Base-by-base conservation (phyloP, 2,329 filamentous ascomycete genomes). In the Penicillium sp. region DNA sequence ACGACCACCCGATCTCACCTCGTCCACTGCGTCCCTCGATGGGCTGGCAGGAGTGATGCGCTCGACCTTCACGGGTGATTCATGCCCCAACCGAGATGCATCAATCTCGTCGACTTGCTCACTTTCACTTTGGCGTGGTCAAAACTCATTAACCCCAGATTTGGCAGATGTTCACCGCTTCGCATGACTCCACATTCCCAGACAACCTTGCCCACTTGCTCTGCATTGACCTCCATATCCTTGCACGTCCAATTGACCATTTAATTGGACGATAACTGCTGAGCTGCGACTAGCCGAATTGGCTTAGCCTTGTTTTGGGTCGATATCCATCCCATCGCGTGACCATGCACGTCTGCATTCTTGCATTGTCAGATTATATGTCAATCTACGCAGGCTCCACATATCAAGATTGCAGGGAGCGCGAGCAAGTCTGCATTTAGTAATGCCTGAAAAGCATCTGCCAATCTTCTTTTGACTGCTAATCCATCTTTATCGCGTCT, bases 291-390 rank as follows among this genome's bases (percentile, higher is more conserved):
- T 82, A 0, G 83, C 83, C 2, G 86, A 77, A 60, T 86, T 86
- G 65, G 80, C 73, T 46, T 70, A 64, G 55, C 60, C 16, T 68
- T 64, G n/a, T 77, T 79, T 55, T 78, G 73, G 0, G 83, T 84
- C 23, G 79, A 82, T 63, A 86, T 85, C 82, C 83, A 86, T 59
- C 83, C 84, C 49, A 86, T 86, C 23, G 83, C 82, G 16, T 83
- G 78, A 85, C 73, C 3, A 86, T 82, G 67, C 83, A 86, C 12
- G 64, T 65, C 64, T 66, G 52, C 34, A 77, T 76, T 77, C 80
- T 52, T 76, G 15, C 15, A 32, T 21, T 77, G 81, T 54, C 8
- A 54, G 35, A 42, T 45, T 32, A 39, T 32, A 37, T 40, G 3
- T 13, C 5, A 5, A 6, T 34, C 18, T 23, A 23, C 55, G 42